A percentile compares a stretch with the other conserved stretches of the same genome.
Evolutionary conservation across 1,284 basidiomycete genomes (phyloP).

Genomic region (Boletus mariae): DNA sequence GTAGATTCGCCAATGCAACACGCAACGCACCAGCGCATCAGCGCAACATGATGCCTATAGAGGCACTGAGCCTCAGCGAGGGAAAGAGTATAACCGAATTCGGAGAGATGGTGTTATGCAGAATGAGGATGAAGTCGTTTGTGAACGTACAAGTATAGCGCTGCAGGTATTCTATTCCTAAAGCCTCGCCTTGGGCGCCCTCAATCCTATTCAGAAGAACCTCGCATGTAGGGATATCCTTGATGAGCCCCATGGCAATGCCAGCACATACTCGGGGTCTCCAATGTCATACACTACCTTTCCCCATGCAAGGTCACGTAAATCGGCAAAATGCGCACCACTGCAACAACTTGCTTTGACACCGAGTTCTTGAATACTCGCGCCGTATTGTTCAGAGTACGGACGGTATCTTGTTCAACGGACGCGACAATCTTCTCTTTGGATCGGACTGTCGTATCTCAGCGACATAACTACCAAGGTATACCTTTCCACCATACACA

Average conservation of each 20-base stretch:
- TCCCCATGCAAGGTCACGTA: slow-evolving; percentile 81
- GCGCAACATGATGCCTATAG: slow-evolving; percentile 91
- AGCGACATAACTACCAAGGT: slow-evolving; percentile 7
- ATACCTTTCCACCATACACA: slow-evolving; percentile 77
- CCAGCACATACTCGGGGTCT: slow-evolving; percentile 81
- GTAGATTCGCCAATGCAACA: slow-evolving; percentile 64
- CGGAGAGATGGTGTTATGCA: slow-evolving; percentile 46
- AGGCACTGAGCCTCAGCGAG: slow-evolving; percentile 75
- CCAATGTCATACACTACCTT: slow-evolving; percentile 81
- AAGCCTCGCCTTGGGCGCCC: slow-evolving; percentile 50
- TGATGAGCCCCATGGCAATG: slow-evolving; percentile 75
- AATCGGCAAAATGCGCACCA: slow-evolving; percentile 86
- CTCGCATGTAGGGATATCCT: slow-evolving; percentile 84
- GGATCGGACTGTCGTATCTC: slow-evolving; percentile 62
- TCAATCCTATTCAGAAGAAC: slow-evolving; percentile 72
- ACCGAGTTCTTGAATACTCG: slow-evolving; percentile 88
- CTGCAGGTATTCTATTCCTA: slow-evolving; percentile 25
- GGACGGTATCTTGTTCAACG: slow-evolving; percentile 75
- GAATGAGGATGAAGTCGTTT: slow-evolving; percentile 8
- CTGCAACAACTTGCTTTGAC: slow-evolving; percentile 77
- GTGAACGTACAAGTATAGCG: not conserved
- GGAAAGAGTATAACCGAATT: slow-evolving; percentile 74
- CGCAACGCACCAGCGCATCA: slow-evolving; percentile 72
- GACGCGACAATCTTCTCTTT: slow-evolving; percentile 86
- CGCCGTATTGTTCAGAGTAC: slow-evolving; percentile 82